Percentiles rank a stretch among this genome's conserved stretches.
Conservation (phyloP, 2,329 filamentous ascomycete genomes). For the Dothidotthia symphoricarpi region DNA sequence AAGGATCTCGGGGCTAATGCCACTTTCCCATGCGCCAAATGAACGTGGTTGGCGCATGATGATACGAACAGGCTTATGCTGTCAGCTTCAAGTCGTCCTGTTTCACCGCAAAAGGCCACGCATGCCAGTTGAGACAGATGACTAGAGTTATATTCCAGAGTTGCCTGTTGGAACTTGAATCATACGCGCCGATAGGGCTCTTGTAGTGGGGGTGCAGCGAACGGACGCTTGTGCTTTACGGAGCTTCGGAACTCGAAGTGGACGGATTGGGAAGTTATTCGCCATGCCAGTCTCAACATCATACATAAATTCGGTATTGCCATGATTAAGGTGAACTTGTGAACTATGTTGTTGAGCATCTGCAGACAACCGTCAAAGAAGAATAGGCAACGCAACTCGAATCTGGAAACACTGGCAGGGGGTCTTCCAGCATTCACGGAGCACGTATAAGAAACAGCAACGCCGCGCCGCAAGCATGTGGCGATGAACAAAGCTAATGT, state of each 20-base stretch:
- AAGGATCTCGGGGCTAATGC: background rate
- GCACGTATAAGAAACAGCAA: background rate
- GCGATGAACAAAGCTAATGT: conserved; percentile 1
- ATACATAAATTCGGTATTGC: background rate
- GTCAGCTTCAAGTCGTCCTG: background rate
- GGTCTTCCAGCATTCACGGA: conserved; percentile 1
- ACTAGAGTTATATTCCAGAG: background rate
- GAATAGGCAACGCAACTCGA: background rate
- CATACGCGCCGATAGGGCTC: background rate
- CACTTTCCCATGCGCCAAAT: conserved; percentile 1
- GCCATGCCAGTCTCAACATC: background rate
- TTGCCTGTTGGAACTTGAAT: background rate
- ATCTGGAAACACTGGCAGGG: background rate
- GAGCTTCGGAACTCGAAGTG: background rate
- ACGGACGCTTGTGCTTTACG: background rate
- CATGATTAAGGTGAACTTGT: background rate
- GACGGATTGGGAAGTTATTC: background rate
- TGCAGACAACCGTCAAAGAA: background rate
- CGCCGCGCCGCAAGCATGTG: conserved; percentile 1
- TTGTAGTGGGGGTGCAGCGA: background rate
- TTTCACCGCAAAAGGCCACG: background rate
- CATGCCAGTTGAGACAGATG: conserved; percentile 1
- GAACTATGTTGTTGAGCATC: conserved; percentile 1
- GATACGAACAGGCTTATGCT: background rate
- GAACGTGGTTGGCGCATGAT: conserved; percentile 1